phyloP scores from a whole-genome alignment of 176 grass and related monocot genomes.

The Leersia perrieri region DNA sequence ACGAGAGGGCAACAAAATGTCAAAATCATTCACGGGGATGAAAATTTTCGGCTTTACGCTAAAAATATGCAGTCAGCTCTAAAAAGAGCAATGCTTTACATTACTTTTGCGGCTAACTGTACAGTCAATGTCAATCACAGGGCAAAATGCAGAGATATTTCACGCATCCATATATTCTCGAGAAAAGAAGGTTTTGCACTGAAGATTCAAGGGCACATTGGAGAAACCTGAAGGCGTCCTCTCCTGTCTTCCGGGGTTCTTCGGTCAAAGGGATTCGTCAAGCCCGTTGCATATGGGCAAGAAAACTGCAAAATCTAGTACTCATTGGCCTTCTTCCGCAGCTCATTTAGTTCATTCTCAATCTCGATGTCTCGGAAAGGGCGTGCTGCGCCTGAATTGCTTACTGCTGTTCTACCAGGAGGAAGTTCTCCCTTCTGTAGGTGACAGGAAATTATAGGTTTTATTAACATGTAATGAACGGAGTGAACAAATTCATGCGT shows the following conservation, averaged over 20 bases:
- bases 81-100: slow-evolving; percentile 32
- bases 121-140: slow-evolving; percentile 32
- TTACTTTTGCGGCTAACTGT: slow-evolving; percentile 32
- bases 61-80: slow-evolving; percentile 1
- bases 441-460: not conserved
- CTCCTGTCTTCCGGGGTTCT: slow-evolving; percentile 25
- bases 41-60: not conserved
- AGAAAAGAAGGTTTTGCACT: slow-evolving; percentile 12
- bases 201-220: slow-evolving; percentile 2
- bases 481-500: not conserved
- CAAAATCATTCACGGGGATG: not conserved
- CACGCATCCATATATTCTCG: slow-evolving; percentile 1
- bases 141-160: slow-evolving; percentile 20
- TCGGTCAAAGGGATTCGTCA: slow-evolving; percentile 1
- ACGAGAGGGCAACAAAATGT: not conserved
- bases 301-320: slow-evolving; percentile 36
- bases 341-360: slow-evolving; percentile 82
- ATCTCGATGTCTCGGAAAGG: slow-evolving; percentile 77
- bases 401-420: slow-evolving; percentile 52
- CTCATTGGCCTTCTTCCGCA: slow-evolving; percentile 77
- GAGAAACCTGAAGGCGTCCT: slow-evolving; percentile 9
- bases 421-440: slow-evolving; percentile 92
- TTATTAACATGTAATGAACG: not conserved
- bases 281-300: not conserved
- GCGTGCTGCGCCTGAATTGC: slow-evolving; percentile 37